A percentile compares a stretch with the other conserved stretches of the same genome.
Evolutionary conservation across 1,284 basidiomycete species (phyloP).

Genomic region (Marasmius fiardii): DNA sequence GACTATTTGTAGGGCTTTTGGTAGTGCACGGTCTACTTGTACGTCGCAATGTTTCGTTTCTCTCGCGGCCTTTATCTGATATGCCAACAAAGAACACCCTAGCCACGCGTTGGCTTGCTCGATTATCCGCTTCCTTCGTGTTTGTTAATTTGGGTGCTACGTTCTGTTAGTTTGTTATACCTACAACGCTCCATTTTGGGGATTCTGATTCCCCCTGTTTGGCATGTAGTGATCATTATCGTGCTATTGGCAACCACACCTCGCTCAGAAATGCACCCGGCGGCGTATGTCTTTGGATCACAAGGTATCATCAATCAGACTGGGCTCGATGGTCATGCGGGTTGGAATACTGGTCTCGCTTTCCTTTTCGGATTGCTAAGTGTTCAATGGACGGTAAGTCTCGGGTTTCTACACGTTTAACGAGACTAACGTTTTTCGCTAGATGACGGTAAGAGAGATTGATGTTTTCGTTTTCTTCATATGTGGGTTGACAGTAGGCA

Average conservation of each 20-base stretch:
- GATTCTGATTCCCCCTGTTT: conserved; percentile 6
- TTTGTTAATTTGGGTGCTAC: conserved; percentile 86
- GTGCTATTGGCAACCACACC: conserved; percentile 78
- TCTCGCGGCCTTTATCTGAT: not conserved
- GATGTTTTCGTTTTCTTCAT: not conserved
- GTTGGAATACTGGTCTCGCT: conserved; percentile 77
- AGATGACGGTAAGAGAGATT: conserved; percentile 60
- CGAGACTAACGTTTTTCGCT: conserved; percentile 8
- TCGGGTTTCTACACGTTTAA: not conserved
- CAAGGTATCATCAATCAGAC: conserved; percentile 70
- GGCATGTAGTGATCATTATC: conserved; percentile 71
- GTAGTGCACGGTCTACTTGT: conserved; percentile 72
- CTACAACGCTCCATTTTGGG: not conserved
- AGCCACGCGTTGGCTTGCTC: conserved; percentile 77
- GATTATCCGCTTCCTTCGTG: conserved; percentile 78
- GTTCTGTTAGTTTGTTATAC: conserved; percentile 36
- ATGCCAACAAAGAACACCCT: conserved; percentile 64
- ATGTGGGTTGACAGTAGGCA: not conserved
- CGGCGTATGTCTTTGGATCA: conserved; percentile 76
- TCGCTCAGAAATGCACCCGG: conserved; percentile 76
- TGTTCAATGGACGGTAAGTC: conserved; percentile 85
- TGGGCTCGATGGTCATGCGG: conserved; percentile 37
- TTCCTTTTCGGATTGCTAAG: conserved; percentile 87
- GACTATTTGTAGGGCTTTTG: conserved; percentile 70
- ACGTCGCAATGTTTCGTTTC: conserved; percentile 18